phyloP scores from a whole-genome alignment of 2,329 filamentous ascomycete genomes.

The Nothophaeocryptopus gaeumannii region DNA sequence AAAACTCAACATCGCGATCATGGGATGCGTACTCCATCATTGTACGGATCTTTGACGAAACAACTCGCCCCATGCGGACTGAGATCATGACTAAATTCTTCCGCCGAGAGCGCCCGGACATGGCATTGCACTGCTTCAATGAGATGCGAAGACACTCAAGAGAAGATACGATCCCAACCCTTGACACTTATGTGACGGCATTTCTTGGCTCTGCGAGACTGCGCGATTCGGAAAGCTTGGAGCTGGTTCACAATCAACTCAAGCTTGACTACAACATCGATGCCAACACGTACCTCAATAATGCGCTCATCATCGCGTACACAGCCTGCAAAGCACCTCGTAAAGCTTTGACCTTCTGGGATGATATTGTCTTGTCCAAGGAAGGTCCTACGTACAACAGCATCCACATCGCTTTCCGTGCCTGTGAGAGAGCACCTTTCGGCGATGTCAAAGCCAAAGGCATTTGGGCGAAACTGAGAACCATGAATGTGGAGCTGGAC shows the following conservation, averaged over 20 bases:
- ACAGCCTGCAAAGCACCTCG: constrained; percentile 63
- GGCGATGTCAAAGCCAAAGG: constrained; percentile 48
- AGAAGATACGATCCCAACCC: constrained; percentile 61
- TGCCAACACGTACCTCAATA: constrained; percentile 71
- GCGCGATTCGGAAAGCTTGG: constrained; percentile 57
- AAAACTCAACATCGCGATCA: constrained; percentile 60
- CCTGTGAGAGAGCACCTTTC: constrained; percentile 62
- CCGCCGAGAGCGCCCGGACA: constrained; percentile 70
- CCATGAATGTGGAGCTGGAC: constrained; percentile 76
- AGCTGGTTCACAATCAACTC: constrained; percentile 84
- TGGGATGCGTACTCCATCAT: constrained; percentile 63
- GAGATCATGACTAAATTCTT: constrained; percentile 83
- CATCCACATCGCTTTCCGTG: constrained; percentile 75
- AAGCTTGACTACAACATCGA: constrained; percentile 86
- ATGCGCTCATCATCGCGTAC: constrained; percentile 85
- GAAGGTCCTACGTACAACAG: constrained; percentile 84
- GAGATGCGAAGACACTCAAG: constrained; percentile 84
- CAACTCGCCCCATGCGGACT: constrained; percentile 63
- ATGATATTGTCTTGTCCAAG: constrained; percentile 73
- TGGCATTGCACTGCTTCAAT: constrained; percentile 82
- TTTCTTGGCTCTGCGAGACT: constrained; percentile 64
- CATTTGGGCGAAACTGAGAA: constrained; percentile 68
- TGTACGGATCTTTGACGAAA: constrained; percentile 59
- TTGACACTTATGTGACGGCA: constrained; percentile 72
- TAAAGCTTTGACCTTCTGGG: constrained; percentile 75